Evolutionary conservation across 2,329 filamentous ascomycete genomes (phyloP), one percentile per base, ranked within the genome.

Genomic region (Aspergillus hortae): DNA sequence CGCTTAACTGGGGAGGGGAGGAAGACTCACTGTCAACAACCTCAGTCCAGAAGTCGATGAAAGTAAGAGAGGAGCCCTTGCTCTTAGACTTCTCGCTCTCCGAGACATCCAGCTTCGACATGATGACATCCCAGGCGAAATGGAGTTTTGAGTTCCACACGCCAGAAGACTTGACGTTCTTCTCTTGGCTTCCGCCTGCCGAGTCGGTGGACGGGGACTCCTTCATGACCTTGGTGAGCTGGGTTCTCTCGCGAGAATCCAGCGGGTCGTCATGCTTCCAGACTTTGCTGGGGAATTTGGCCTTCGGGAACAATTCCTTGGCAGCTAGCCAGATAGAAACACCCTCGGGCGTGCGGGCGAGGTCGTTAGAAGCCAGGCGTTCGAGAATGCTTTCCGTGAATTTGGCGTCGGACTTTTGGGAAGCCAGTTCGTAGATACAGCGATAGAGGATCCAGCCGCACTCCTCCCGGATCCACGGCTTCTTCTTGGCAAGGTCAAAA

Each of bases 391-490:
- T 72, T 62, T 86, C 79, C 1, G 83, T 82, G 51, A 83, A 80
- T 51, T 79, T 74, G 9, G 61, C 56, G 15, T 71, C 59, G 17
- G 69, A 66, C 25, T 73, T 64, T 27, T 71, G 65, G 7, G 69
- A 36, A 9, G 64, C 64, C 30, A 81, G 61, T 17, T 86, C 84
- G 30, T 80, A 79, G 35, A 94, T 70, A 12, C 87, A 85, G 64
- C 90, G 84, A 42, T 88, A 86, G 23, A 96, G 77, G 44, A 94
- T 83, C 79, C 86, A 90, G 30, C 89, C 90, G 63, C 90, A 96
- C 67, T 95, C 89, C 63, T 92, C 86, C 55, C 90, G 83, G 59
- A 97, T 79, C 92, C 92, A 96, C 30, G 89, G 83, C 71, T 95
- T 95, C 72, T 89, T 89, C 61, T 84, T 82, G 38, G 88, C 85